A percentile compares a stretch with the other conserved stretches of the same genome.
These are phyloP conservation scores for Bipolaris cookei DNA, from an alignment of 2,329 filamentous ascomycete genomes.

Conservation along the genomic window DNA sequence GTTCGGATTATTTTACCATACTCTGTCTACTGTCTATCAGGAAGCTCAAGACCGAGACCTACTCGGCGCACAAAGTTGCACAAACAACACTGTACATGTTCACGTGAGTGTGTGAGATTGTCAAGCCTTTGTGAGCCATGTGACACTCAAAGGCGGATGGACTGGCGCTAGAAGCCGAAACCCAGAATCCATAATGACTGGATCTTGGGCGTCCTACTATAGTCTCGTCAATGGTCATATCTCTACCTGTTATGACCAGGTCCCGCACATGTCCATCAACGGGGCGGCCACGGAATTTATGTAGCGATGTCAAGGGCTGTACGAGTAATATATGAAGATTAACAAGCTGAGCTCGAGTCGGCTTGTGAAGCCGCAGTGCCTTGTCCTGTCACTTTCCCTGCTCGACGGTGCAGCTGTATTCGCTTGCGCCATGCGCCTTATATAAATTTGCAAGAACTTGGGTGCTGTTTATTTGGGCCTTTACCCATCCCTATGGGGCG, in stretches of 20 bases:
- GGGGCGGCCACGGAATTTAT: slow-evolving; percentile 13
- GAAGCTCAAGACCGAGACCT: too few relatives aligned
- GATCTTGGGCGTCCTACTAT: slow-evolving; percentile 5
- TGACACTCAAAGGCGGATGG: neutral
- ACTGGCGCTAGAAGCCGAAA: neutral
- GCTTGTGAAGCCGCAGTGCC: slow-evolving; percentile 29
- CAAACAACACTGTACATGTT: neutral
- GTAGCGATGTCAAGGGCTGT: slow-evolving; percentile 20
- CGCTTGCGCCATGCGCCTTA: neutral
- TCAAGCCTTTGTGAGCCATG: neutral
- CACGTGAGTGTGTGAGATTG: neutral
- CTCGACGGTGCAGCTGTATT: slow-evolving; percentile 2
- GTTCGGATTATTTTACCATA: neutral
- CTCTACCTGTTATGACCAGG: slow-evolving; percentile 5
- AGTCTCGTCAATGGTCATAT: slow-evolving; percentile 4
- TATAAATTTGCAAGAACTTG: neutral
- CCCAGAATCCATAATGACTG: slow-evolving; percentile 8
- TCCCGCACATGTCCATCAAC: slow-evolving; percentile 15
- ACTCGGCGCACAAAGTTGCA: neutral
- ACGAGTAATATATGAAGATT: slow-evolving; percentile 31
- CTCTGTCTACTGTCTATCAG: too few relatives aligned
- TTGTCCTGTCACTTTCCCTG: slow-evolving; percentile 2
- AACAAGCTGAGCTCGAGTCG: slow-evolving; percentile 21
- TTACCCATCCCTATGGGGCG: neutral
- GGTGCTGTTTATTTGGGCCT: neutral